Evolutionary conservation across 306 rosid species (phyloP).

Genomic region (Quercus suber): DNA sequence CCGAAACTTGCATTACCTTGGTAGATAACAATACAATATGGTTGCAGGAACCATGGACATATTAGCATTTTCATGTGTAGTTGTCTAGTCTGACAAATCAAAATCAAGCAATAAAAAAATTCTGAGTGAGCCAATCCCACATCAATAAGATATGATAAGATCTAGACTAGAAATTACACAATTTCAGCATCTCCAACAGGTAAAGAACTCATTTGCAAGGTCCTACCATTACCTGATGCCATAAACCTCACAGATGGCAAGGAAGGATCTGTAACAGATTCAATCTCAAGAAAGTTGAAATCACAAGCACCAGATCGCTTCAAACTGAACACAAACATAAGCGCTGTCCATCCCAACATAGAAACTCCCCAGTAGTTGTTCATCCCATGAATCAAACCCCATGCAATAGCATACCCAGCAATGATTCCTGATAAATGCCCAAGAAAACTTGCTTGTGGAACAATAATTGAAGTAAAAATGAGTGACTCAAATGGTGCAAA

Average conservation of each 20-base stretch:
- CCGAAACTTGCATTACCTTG: constrained; percentile 18
- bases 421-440: constrained; percentile 94
- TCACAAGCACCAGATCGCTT: constrained; percentile 73
- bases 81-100: constrained; percentile 25
- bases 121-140: constrained; percentile 29
- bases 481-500: constrained; percentile 96
- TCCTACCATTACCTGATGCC: constrained; percentile 68
- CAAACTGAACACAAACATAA: constrained; percentile 68
- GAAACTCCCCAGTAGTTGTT: constrained; percentile 83
- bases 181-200: constrained; percentile 72
- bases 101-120: constrained; percentile 27
- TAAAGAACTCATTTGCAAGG: constrained; percentile 74
- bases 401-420: constrained; percentile 91
- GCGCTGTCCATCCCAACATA: constrained; percentile 74
- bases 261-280: constrained; percentile 77
- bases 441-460: constrained; percentile 94
- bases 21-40: constrained; percentile 9
- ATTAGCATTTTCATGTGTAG: neutral
- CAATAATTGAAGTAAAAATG: constrained; percentile 86
- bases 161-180: constrained; percentile 39
- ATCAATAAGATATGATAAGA: constrained; percentile 16
- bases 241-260: constrained; percentile 77
- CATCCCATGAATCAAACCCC: constrained; percentile 98
- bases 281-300: constrained; percentile 80
- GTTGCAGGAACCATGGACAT: constrained; percentile 1